Percentiles rank a stretch among this genome's conserved stretches.
Evolutionary conservation across 371 early-diverging fungal species (phyloP).

Genomic region (Chytridium lagenaria): DNA sequence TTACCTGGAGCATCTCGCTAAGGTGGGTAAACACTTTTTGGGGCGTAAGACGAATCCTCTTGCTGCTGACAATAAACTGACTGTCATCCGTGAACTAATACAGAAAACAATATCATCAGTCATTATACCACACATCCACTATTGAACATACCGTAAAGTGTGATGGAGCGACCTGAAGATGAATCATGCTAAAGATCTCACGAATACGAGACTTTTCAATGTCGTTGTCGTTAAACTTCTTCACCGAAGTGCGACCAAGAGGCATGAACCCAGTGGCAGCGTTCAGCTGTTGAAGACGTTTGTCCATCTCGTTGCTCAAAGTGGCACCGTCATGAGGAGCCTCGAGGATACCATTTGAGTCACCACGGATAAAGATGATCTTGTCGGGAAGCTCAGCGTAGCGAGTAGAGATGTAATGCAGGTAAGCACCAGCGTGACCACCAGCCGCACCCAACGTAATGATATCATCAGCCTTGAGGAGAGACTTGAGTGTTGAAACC

Average conservation of each 20-base stretch:
- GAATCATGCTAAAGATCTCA: not conserved
- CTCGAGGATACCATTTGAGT: not conserved
- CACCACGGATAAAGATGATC: conserved; percentile 8
- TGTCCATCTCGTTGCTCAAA: not conserved
- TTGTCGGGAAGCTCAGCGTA: not conserved
- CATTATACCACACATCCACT: not conserved
- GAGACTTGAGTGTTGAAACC: not conserved
- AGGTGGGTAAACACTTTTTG: not conserved
- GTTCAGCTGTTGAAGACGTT: not conserved
- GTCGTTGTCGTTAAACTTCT: not conserved
- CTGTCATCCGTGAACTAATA: not conserved
- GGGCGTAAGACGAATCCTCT: conserved; percentile 2
- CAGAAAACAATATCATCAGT: not conserved
- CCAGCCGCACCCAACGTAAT: not conserved
- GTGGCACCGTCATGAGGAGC: not conserved
- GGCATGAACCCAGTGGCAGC: conserved; percentile 17
- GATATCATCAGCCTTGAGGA: not conserved
- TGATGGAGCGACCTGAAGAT: not conserved
- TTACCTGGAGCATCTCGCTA: not conserved
- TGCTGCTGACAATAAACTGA: not conserved
- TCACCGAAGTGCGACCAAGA: not conserved
- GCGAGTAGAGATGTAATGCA: not conserved
- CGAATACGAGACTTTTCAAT: not conserved
- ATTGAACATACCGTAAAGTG: not conserved
- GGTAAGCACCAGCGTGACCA: not conserved